A percentile compares a stretch with the other conserved stretches of the same genome.
Conservation (phyloP, 805 yeast species). For the Lachancea sp. region DNA sequence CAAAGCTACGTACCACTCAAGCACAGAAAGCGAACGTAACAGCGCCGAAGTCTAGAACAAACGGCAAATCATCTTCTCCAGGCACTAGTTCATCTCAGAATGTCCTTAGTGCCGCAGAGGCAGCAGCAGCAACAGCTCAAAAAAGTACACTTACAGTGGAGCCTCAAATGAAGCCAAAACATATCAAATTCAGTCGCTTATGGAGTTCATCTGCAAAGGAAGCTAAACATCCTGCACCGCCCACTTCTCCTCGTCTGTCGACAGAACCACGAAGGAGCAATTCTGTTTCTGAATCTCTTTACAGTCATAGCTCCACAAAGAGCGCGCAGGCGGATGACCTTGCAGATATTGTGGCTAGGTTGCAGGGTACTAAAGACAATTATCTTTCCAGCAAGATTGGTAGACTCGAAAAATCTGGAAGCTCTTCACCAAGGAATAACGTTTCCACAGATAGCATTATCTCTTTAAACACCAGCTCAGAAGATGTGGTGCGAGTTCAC, state of each 20-base stretch:
- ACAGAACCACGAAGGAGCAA: background rate
- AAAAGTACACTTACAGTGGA: conserved; percentile 1
- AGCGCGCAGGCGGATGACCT: conserved; percentile 1
- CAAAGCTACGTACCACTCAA: too few relatives aligned
- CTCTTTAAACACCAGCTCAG: conserved; percentile 1
- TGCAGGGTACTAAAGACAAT: conserved; percentile 4
- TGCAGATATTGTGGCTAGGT: conserved; percentile 5
- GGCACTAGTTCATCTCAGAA: background rate
- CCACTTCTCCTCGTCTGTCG: background rate
- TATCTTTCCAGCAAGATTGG: background rate
- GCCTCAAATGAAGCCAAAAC: conserved; percentile 4
- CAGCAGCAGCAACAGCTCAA: conserved; percentile 7
- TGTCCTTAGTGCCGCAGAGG: background rate
- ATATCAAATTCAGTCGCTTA: background rate
- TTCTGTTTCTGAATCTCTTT: conserved; percentile 1
- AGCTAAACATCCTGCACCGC: background rate
- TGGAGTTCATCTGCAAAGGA: background rate
- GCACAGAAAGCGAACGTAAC: background rate
- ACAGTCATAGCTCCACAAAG: background rate
- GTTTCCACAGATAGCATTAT: conserved; percentile 3
- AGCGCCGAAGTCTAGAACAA: background rate
- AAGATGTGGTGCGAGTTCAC: conserved; percentile 1
- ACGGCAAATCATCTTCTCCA: background rate
- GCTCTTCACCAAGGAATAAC: conserved; percentile 4
- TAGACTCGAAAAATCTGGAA: conserved; percentile 1